Evolutionary conservation across 2,329 filamentous ascomycete species (phyloP), one percentile per base, ranked within the genome.

Genomic region (Pseudocercospora eumusae): DNA sequence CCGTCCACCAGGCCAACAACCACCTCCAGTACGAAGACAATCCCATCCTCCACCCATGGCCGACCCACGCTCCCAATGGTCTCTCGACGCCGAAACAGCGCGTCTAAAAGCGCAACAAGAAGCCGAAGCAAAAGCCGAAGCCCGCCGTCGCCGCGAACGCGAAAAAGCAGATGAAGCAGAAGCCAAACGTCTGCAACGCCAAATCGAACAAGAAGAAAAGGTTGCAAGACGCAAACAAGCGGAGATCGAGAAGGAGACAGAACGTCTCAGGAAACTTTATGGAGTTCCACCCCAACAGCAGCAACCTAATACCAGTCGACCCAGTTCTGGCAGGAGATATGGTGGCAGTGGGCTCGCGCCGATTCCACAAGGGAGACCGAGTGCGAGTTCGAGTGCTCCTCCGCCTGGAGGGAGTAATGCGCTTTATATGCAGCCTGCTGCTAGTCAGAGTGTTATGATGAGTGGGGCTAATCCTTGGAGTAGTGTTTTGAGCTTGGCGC

Each of bases 161-260:
- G 81, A 84, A 64, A 81, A 77, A 65, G 80, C 81, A 10, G 86
- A 89, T 69, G 87, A 89, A 68, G 82, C 79, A 0, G 72, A 71
- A 63, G 66, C 85, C 63, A 79, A 79, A 62, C 81, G 85, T 44
- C 84, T 89, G 58, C 84, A 86, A 70, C 83, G 82, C 69, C 65
- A 70, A 61, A 65, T 72, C 27, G 71, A 82, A 79, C 59, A 75
- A 47, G 89, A 92, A 71, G 86, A 88, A 25, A 83, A 81, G 60
- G 85, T 87, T 66, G 82, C 80, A 0, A 52, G 64, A 15, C 61
- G 77, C 27, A 80, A 78, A 62, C 80, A 86, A 64, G 80, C 79
- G 0, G 83, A 84, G 58, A 70, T 83, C 13, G 79, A 96, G 36
- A 85, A 86, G 47, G 93, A 97, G 76, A 96, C 92, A 0, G 88